Base-by-base conservation (phyloP, 768 basidiomycete genomes). In the Cubamyces sp. region DNA sequence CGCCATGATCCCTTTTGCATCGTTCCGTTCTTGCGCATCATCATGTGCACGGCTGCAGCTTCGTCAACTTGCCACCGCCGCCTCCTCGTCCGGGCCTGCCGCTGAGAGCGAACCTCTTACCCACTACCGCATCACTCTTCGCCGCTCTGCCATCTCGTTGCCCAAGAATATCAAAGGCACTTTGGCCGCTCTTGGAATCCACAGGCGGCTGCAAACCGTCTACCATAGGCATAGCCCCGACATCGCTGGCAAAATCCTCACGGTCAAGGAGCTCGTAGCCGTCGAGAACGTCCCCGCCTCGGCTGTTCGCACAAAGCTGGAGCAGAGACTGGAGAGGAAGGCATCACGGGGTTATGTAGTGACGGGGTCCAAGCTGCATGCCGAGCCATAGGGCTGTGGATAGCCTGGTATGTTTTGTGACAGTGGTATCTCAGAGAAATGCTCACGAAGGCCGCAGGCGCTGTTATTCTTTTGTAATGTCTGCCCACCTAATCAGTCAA, bases 91-190 rank as follows among this genome's bases (percentile, higher is more conserved):
- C 18, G 30, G 62, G 9, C 23, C 62, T 40, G 21, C 54, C 7
- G 53, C 65, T 8, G 19, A 53, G 9, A 30, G 55, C 39, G 68
- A 66, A 48, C 76, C 80, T 55, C 77, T 75, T 30, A 92, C 94
- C 0, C 92, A 96, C 75, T 95, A 84, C 79, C 91, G 91, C 78
- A 89, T 98, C 69, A 96, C 94, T 19, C 87, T 96, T 28, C 84
- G 84, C 11, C 90, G 95, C 57, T 96, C 94, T 5, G 88, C 87
- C 51, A 95, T 96, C 64, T 88, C 92, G 0, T 84, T 96, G 9
- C 88, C 90, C 3, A 78, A 84, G 60, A 82, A 81, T 67, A 84
- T 87, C 59, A 82, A 88, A 70, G 87, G 81, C 49, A 96, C 94
- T 0, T 80, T 96, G 47, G 80, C 82, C n/a, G 83, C 92, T 0